These are phyloP conservation scores for Hemisphaericaspora nanyangensis DNA, from an alignment of 805 yeast species.

Conservation along the genomic window DNA sequence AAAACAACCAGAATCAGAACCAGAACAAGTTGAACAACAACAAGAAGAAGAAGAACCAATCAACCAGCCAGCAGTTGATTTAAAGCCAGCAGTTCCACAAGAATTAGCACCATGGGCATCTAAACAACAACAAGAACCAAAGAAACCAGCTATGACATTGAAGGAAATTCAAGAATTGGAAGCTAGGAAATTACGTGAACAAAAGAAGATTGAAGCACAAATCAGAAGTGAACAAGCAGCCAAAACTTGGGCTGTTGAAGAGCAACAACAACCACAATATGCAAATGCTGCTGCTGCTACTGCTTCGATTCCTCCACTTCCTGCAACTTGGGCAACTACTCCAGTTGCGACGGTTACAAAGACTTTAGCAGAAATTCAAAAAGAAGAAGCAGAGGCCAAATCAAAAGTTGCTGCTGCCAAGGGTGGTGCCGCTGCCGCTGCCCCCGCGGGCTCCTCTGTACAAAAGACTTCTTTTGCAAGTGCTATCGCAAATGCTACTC, in stretches of 20 bases:
- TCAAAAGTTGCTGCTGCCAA: slow-evolving; percentile 18
- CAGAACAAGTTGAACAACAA: neutral
- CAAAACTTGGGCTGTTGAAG: slow-evolving; percentile 20
- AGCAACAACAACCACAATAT: slow-evolving; percentile 16
- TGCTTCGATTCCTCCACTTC: slow-evolving; percentile 25
- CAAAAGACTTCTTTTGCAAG: slow-evolving; percentile 21
- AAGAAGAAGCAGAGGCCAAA: slow-evolving; percentile 49
- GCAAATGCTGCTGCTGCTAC: slow-evolving; percentile 5
- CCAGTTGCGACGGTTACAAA: slow-evolving; percentile 22
- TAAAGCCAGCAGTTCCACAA: slow-evolving; percentile 10
- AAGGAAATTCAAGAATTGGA: slow-evolving; percentile 51
- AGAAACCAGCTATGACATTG: slow-evolving; percentile 41
- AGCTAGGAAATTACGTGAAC: slow-evolving; percentile 38
- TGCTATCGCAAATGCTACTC: slow-evolving; percentile 25
- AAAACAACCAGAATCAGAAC: slow-evolving; percentile 5
- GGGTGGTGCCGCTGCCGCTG: slow-evolving; percentile 21
- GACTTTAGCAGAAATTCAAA: slow-evolving; percentile 59
- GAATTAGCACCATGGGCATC: slow-evolving; percentile 57
- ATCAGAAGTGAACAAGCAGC: slow-evolving; percentile 24
- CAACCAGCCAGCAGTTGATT: slow-evolving; percentile 6
- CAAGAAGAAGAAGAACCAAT: slow-evolving; percentile 2
- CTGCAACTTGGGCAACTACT: slow-evolving; percentile 43
- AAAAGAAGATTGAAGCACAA: slow-evolving; percentile 36
- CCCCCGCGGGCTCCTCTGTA: slow-evolving; percentile 3
- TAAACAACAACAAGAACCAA: slow-evolving; percentile 12